phyloP scores from a whole-genome alignment of 805 yeast genomes.

The Wickerhamomyces chambardii region DNA sequence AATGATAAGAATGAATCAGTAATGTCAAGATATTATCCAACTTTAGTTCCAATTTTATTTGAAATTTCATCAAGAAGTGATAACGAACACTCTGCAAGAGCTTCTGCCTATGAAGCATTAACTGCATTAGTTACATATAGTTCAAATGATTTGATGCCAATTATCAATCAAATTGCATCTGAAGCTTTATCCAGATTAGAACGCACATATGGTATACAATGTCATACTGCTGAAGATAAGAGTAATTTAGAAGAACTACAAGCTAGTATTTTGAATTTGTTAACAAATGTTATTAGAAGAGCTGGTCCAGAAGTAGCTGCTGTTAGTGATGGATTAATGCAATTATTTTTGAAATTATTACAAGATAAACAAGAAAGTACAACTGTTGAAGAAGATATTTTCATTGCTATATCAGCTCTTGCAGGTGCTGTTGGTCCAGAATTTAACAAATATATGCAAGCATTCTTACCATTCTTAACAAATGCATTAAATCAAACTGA shows the following conservation, averaged over 20 bases:
- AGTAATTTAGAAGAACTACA: slow-evolving; percentile 84
- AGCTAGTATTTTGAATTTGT: slow-evolving; percentile 64
- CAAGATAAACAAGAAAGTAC: slow-evolving; percentile 49
- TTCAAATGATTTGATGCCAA: slow-evolving; percentile 57
- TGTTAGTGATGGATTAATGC: slow-evolving; percentile 83
- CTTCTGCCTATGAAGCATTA: slow-evolving; percentile 95
- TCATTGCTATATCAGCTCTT: slow-evolving; percentile 84
- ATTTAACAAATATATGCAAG: slow-evolving; percentile 70
- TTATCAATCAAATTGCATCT: slow-evolving; percentile 65
- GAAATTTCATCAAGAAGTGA: slow-evolving; percentile 63
- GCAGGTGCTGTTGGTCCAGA: slow-evolving; percentile 70
- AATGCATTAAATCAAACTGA: slow-evolving; percentile 77
- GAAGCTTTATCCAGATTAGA: slow-evolving; percentile 70
- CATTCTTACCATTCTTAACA: slow-evolving; percentile 76
- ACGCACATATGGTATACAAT: slow-evolving; percentile 50
- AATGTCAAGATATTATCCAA: slow-evolving; percentile 66
- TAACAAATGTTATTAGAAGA: slow-evolving; percentile 81
- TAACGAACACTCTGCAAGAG: slow-evolving; percentile 82
- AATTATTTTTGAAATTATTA: slow-evolving; percentile 66
- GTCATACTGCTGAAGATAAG: slow-evolving; percentile 62
- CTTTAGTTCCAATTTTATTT: slow-evolving; percentile 61
- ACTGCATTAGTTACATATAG: slow-evolving; percentile 73
- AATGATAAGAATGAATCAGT: slow-evolving; percentile 40
- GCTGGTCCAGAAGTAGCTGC: slow-evolving; percentile 52
- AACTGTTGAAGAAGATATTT: slow-evolving; percentile 87